phyloP scores from a whole-genome alignment of 805 yeast species.

The Candida saitoana region DNA sequence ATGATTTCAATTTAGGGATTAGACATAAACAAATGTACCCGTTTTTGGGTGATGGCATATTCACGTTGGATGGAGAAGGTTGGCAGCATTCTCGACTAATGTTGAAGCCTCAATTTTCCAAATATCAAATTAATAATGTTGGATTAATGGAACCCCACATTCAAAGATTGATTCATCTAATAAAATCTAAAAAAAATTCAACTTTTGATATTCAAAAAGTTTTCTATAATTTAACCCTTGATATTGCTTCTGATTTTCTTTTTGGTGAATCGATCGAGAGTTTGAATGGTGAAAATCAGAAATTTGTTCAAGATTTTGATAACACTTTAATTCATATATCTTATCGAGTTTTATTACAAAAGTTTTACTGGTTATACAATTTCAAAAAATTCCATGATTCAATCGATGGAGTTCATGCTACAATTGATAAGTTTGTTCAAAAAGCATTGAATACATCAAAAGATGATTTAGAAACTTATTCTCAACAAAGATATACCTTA shows the following conservation, averaged over 20 bases:
- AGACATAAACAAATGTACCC: conserved; percentile 37
- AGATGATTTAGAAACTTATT: not conserved
- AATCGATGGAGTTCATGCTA: conserved; percentile 15
- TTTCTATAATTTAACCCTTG: conserved; percentile 37
- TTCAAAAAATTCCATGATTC: not conserved
- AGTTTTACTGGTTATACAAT: conserved; percentile 23
- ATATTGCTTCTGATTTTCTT: conserved; percentile 39
- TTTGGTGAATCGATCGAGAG: conserved; percentile 37
- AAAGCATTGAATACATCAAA: conserved; percentile 19
- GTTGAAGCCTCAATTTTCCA: conserved; percentile 43
- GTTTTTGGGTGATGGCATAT: conserved; percentile 40
- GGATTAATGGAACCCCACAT: conserved; percentile 37
- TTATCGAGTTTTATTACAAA: conserved; percentile 21
- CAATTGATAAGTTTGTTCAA: conserved; percentile 28
- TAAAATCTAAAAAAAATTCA: conserved; percentile 22
- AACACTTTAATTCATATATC: conserved; percentile 28
- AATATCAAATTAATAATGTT: conserved; percentile 42
- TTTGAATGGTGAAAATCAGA: conserved; percentile 28
- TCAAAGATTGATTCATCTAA: conserved; percentile 30
- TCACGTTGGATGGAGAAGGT: conserved; percentile 39
- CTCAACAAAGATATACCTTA: conserved; percentile 23
- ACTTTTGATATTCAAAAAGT: conserved; percentile 35
- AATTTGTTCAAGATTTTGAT: conserved; percentile 34
- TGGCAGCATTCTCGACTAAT: conserved; percentile 42
- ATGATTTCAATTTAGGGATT: conserved; percentile 36